Base-by-base conservation (phyloP, 2,329 filamentous ascomycete species). In the Fusarium sp. region DNA sequence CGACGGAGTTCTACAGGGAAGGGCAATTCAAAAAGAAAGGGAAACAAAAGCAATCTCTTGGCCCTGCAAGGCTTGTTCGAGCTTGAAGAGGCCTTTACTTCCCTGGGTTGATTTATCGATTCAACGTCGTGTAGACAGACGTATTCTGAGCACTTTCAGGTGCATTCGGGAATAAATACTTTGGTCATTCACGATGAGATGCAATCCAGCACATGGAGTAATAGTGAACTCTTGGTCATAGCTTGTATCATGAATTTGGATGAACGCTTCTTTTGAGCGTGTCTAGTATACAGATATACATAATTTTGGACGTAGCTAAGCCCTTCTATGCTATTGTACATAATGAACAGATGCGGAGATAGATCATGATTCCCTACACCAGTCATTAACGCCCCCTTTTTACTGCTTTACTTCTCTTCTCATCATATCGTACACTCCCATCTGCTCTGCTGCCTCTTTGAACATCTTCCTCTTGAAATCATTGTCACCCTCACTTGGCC, bases 351-450 rank as follows among this genome's bases (percentile, higher is more conserved):
- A 43, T 55, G 39, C 43, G 48, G 49, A 65, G 45, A 69, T 50
- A 50, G 15, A 20, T 39, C 20, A 15, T 24, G 13, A 40, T 15
- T 44, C n/a, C 40, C 26, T 28, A 55, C 47, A 20, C 54, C 56
- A 49, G 39, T 56, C 39, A 51, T 24, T 24, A 45, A 55, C 40
- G 35, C 19, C 22, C 30, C 35, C n/a, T 13, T 59, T 51, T 66
- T 46, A 69, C 47, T 55, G 26, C 30, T 67, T 60, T 47, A 46
- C 57, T 49, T 41, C 70, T 22, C 65, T 66, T 9, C 56, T 70
- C 48, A 80, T 56, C 10, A 77, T 35, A 28, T 81, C 76, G 52
- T 79, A 77, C 65, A 82, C 79, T 44, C 82, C 82, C 82, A 83
- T 83, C 68, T 83, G 74, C 55, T 62, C 68, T n/a, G 80, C 78